Conservation (phyloP, 2,329 filamentous ascomycete genomes). For the Penicillium italicum region DNA sequence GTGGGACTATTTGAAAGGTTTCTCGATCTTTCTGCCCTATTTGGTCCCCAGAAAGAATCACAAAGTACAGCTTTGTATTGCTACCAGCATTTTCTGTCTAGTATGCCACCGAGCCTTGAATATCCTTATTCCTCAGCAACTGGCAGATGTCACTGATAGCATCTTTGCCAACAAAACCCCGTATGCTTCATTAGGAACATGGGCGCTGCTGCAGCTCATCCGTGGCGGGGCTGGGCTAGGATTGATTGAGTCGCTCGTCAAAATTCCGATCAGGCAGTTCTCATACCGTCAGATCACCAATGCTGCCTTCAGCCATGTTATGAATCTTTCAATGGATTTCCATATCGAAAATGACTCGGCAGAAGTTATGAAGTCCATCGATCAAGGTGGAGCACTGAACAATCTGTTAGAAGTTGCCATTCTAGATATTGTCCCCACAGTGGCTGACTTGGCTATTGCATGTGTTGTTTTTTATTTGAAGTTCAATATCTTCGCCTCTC, state of each 20-base stretch:
- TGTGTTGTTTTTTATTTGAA: slow-evolving; percentile 51
- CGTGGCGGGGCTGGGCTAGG: slow-evolving; percentile 1
- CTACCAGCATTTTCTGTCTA: slow-evolving; percentile 1
- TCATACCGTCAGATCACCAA: slow-evolving; percentile 56
- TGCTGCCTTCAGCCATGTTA: slow-evolving; percentile 62
- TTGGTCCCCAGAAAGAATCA: slow-evolving; percentile 4
- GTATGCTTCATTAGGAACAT: slow-evolving; percentile 5
- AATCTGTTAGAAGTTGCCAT: slow-evolving; percentile 57
- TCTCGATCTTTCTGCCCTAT: slow-evolving; percentile 8
- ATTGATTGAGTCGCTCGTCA: slow-evolving; percentile 2
- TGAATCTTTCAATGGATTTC: slow-evolving; percentile 66
- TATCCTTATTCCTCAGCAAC: slow-evolving; percentile 7
- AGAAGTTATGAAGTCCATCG: slow-evolving; percentile 62
- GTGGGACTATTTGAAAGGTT: slow-evolving; percentile 6
- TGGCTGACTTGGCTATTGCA: slow-evolving; percentile 42
- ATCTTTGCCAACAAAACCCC: slow-evolving; percentile 7
- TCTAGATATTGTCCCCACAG: slow-evolving; percentile 58
- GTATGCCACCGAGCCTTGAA: slow-evolving; percentile 2
- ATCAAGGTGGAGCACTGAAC: slow-evolving; percentile 59
- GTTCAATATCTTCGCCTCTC: slow-evolving; percentile 58
- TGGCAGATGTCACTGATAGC: slow-evolving; percentile 6
- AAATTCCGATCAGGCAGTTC: slow-evolving; percentile 53
- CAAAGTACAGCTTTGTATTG: slow-evolving; percentile 6
- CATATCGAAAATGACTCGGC: slow-evolving; percentile 63
- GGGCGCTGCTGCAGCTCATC: slow-evolving; percentile 5